phyloP scores from a whole-genome alignment of 345 rosid genomes.

The Eucalyptus polyanthemos region DNA sequence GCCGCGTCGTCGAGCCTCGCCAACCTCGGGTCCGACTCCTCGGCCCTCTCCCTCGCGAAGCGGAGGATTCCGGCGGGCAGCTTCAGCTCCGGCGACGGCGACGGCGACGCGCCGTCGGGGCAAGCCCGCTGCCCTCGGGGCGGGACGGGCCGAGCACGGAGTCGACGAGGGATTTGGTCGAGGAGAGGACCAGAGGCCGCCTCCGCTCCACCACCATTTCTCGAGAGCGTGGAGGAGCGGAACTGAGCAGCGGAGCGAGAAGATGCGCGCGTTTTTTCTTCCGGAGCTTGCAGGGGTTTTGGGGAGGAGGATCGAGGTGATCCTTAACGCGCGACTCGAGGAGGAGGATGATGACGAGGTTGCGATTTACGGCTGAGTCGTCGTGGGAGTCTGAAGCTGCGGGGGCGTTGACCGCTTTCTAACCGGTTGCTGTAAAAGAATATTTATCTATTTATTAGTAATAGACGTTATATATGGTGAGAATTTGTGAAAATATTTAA shows the following conservation, averaged over 20 bases:
- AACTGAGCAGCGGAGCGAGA: neutral
- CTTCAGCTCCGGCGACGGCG: slow-evolving; percentile 1
- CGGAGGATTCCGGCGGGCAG: slow-evolving; percentile 71
- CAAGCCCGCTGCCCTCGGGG: neutral
- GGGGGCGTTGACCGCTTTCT: neutral
- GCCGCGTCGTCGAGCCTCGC: slow-evolving; percentile 52
- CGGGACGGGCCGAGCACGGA: slow-evolving; percentile 36
- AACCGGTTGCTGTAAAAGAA: neutral
- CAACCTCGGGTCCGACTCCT: slow-evolving; percentile 10
- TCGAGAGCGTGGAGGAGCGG: neutral
- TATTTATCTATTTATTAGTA: neutral
- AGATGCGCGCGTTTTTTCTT: neutral
- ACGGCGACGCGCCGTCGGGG: neutral
- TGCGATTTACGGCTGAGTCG: neutral
- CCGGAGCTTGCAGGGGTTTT: neutral
- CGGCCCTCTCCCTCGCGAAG: slow-evolving; percentile 13
- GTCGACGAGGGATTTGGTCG: slow-evolving; percentile 56
- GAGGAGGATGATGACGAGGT: neutral
- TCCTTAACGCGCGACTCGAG: neutral
- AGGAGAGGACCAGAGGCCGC: slow-evolving; percentile 71
- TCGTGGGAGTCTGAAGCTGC: neutral
- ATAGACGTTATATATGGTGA: neutral
- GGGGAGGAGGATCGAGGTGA: neutral
- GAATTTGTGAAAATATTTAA: too few species aligned
- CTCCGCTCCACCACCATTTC: slow-evolving; percentile 64